Base-by-base conservation (phyloP, 257 asterid genomes). In the Ocimum tenuiflorum region DNA sequence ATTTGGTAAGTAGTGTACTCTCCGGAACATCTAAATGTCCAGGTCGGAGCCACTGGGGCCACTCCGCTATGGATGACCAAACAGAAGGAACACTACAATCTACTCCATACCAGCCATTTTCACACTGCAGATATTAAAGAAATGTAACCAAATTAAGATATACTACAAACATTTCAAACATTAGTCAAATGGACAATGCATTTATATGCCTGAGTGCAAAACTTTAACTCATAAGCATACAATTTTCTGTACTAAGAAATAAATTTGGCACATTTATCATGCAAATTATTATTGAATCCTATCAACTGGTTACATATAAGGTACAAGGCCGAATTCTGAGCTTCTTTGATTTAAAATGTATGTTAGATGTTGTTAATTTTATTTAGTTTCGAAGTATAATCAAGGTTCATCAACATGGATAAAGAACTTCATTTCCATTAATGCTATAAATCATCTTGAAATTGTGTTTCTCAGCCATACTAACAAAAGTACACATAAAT, bases 31-130 rank as follows among this genome's bases (percentile, higher is more conserved):
- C 77, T 42, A 90, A 67, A 42, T 79, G 82, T 2, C 91, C 85
- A n/a, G 97, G 99, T 77, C 79, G 84, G 63, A 94, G 89, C 99
- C 97, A 94, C 67, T 61, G 72, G 43, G 99, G 96, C 97, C 96
- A 94, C 71, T 80, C 87, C 60, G 53, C 73, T 43, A 90, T 74
- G 68, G 97, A 77, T 35, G 94, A 83, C 54, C 77, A 50, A 80
- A 82, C 86, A 36, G 99, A 87, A 60, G 99, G 99, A 68, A 82
- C 43, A 71, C 97, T 89, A 66, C 99, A 94, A 79, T 94, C 99
- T 60, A 74, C 85, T 67, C 99, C 99, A 18, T 84, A 88, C 99
- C 99, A 94, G 39, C 97, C 95, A 12, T 64, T 86, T 24, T 74
- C 77, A 76, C 99, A 94, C 99, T 94, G 79, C 79, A 82, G 67